Evolutionary conservation across 257 asterid species (phyloP).

Genomic region (Mitragyna speciosa): DNA sequence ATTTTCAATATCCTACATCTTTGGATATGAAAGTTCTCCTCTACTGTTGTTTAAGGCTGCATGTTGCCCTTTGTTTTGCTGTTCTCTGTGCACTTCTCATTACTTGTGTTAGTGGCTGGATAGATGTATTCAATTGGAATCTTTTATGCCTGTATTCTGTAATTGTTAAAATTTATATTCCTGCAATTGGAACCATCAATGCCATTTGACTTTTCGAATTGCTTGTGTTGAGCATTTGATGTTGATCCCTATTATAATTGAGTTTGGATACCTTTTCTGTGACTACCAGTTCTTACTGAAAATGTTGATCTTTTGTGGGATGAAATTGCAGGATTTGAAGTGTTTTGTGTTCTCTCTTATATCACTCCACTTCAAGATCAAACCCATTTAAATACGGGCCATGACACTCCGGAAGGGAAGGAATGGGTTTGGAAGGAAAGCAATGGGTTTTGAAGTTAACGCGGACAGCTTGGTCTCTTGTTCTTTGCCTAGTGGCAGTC

Average conservation of each 20-base stretch:
- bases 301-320: neutral
- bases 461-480: constrained; percentile 10
- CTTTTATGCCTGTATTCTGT: neutral
- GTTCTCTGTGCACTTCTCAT: neutral
- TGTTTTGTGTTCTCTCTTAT: constrained; percentile 86
- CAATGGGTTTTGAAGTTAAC: constrained; percentile 1
- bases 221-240: neutral
- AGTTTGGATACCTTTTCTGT: neutral
- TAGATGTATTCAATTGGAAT: neutral
- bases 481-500: neutral
- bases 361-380: constrained; percentile 87
- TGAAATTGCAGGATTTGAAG: constrained; percentile 71
- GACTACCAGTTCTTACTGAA: neutral
- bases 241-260: neutral
- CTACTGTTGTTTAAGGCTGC: neutral
- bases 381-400: constrained; percentile 51
- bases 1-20: no score
- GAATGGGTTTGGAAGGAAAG: neutral
- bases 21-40: neutral
- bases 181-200: neutral
- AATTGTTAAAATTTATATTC: no score
- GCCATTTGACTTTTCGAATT: neutral
- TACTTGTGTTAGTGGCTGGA: neutral
- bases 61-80: neutral
- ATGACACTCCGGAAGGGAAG: neutral